Conservation (phyloP, 208 protist species). For the Wallacemonas collosoma region DNA sequence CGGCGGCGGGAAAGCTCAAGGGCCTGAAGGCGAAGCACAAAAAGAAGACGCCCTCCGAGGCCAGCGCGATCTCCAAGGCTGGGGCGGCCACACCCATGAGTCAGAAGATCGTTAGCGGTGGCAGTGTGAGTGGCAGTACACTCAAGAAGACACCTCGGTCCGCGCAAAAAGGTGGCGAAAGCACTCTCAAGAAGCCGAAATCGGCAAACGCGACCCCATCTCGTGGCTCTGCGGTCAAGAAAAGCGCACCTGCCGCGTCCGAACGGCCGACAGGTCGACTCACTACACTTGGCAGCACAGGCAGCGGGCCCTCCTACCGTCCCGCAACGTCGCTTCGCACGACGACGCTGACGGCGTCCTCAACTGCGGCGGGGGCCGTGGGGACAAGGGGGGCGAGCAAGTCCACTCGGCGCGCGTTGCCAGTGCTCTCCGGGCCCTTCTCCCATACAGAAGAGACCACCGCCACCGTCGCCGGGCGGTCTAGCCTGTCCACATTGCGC, state of each 20-base stretch:
- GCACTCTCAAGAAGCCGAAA: conserved; percentile 27
- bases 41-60: neutral
- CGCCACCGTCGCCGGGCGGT: conserved; percentile 1
- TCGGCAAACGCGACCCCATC: conserved; percentile 19
- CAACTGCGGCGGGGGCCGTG: neutral
- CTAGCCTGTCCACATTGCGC: neutral
- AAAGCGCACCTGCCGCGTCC: neutral
- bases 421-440: neutral
- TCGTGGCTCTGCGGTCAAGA: conserved; percentile 20
- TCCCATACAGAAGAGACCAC: neutral
- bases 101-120: neutral
- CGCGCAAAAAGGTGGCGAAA: neutral
- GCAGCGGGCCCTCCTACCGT: neutral
- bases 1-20: conserved; percentile 14
- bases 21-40: neutral
- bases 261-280: neutral
- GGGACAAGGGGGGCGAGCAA: neutral
- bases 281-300: neutral
- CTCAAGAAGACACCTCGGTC: conserved; percentile 9
- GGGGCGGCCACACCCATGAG: neutral
- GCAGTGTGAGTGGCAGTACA: conserved; percentile 1
- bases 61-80: neutral
- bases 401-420: neutral
- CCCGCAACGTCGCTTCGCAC: conserved; percentile 22
- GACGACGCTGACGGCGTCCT: conserved; percentile 17